Evolutionary conservation across 352 stramenopile species (phyloP), one percentile per base, ranked within the genome.

Genomic region (Pythium phragmitis): DNA sequence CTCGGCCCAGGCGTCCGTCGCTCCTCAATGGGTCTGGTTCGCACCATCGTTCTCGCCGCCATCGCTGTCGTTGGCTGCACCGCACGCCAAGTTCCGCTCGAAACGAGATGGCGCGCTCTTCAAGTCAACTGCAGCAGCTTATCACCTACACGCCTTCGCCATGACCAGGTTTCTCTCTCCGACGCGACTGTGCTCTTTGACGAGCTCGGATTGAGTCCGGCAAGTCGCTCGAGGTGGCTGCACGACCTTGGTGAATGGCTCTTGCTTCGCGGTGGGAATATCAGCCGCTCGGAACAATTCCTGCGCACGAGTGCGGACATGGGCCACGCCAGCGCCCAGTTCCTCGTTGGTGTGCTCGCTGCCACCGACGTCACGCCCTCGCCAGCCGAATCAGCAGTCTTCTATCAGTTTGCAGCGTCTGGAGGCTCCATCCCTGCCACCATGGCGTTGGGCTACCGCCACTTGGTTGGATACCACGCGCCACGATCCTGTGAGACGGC

Each of bases 381-480:
- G 6, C 0, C 57, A 36, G 65, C 65, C 0, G 53, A 66, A 14
- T 72, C 82, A 33, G 57, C 75, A 17, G 51, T 95, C 1, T 79
- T 85, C 54, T 80, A 91, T 34, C 70, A 85, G 37, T 92, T 96
- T 67, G 75, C 80, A 12, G 64, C 75, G 30, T 62, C 69, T 8
- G 76, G 68, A 5, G 69, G 77, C 1, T 80, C 80, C 0, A 46
- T 81, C 0, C 47, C 57, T 0, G 76, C 87, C 5, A 68, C 75
- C 13, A 88, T 94, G 73, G 79, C 80, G n/a, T 69, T 94, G 9
- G 88, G 85, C 4, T 92, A 92, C 37, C 74, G 80, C 0, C 73
- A 86, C 45, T 84, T 68, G 1, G 67, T 89, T 26, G 87, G 88
- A 42, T 79, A 82, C 36, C 57, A 73, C 2, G 70, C 82, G 1